These are phyloP conservation scores for Colletotrichum ledebouriae DNA, from an alignment of 2,329 filamentous ascomycete species.

Conservation along the genomic window DNA sequence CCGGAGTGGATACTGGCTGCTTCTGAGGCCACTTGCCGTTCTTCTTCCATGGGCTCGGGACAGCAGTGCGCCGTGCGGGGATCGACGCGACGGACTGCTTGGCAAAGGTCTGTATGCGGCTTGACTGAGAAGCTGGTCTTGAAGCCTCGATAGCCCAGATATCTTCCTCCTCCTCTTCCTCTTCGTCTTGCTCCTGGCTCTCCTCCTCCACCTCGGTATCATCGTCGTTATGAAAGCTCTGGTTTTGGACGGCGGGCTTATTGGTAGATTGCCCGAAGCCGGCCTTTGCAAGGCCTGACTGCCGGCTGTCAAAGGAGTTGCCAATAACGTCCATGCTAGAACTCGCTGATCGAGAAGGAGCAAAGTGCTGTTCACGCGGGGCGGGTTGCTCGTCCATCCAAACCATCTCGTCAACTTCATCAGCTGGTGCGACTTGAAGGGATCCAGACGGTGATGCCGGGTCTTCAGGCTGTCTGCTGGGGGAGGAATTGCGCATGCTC, in stretches of 20 bases:
- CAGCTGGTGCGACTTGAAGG: constrained; percentile 28
- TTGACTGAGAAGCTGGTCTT: constrained; percentile 49
- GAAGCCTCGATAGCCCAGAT: constrained; percentile 71
- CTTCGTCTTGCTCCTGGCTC: constrained; percentile 28
- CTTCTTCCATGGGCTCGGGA: constrained; percentile 59
- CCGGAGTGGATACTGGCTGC: constrained; percentile 41
- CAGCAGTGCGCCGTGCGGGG: constrained; percentile 43
- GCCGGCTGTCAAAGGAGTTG: constrained; percentile 24
- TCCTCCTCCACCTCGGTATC: constrained; percentile 36
- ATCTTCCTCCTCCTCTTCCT: constrained; percentile 59
- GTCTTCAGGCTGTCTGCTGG: background rate
- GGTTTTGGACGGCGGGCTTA: constrained; percentile 21
- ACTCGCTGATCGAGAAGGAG: constrained; percentile 18
- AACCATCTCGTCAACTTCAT: constrained; percentile 57
- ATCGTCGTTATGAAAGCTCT: constrained; percentile 17
- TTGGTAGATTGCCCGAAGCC: background rate
- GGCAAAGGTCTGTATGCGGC: constrained; percentile 49
- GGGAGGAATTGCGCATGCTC: constrained; percentile 43
- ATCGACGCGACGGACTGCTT: constrained; percentile 45
- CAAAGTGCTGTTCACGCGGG: constrained; percentile 39
- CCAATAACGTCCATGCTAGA: constrained; percentile 34
- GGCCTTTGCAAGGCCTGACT: background rate
- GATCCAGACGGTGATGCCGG: constrained; percentile 31
- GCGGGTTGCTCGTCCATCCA: constrained; percentile 53
- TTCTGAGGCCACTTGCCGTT: constrained; percentile 42